Conservation (phyloP, 202 grass and related monocot species). For the Musa balbisiana region DNA sequence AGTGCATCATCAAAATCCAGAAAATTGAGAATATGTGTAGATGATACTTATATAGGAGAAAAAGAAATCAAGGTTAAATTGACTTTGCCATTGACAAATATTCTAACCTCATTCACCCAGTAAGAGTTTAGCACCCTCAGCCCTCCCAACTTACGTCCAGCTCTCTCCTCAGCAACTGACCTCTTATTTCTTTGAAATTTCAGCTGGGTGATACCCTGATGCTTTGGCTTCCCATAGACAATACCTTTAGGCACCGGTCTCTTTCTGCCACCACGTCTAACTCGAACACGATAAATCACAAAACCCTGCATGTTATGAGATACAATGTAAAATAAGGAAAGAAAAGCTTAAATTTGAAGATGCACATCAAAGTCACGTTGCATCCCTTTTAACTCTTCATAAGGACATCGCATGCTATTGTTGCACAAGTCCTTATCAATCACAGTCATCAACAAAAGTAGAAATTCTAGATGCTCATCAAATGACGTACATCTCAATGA, state of each 20-base stretch:
- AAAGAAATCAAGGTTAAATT: neutral
- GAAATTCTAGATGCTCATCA: no score
- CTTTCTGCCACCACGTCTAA: no score
- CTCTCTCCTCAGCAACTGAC: neutral
- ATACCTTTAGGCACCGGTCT: no score
- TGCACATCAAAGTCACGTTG: no score
- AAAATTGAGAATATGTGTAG: no score
- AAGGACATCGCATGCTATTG: no score
- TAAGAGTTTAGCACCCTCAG: neutral
- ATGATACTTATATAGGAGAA: neutral
- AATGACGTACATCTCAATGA: no score
- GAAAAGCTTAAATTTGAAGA: neutral
- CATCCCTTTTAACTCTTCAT: no score
- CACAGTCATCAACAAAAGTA: no score
- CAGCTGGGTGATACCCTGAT: neutral
- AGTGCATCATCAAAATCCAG: no score
- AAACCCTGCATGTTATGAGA: neutral
- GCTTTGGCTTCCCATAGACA: neutral
- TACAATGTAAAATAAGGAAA: neutral
- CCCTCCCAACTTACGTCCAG: neutral
- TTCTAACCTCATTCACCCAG: neutral
- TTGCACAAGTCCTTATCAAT: no score
- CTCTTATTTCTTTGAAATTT: neutral
- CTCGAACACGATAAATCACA: neutral
- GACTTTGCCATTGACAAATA: neutral